Evolutionary conservation across 495 filamentous ascomycete species (phyloP).

Genomic region (Aspergillus haitiensis): DNA sequence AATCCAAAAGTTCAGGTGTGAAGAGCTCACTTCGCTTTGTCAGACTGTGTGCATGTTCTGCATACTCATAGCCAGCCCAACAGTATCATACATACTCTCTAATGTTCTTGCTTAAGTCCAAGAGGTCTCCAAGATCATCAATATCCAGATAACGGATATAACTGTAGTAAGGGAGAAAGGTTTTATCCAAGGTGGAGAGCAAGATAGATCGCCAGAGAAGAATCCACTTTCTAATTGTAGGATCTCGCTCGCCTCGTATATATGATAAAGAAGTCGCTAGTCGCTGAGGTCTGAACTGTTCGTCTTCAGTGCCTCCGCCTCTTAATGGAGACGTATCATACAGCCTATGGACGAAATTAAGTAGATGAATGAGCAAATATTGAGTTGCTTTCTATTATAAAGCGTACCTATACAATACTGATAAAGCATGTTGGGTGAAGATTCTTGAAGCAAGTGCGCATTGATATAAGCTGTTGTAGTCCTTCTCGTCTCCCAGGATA

Average conservation of each 20-base stretch:
- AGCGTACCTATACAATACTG: constrained; percentile 62
- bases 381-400: background rate
- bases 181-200: constrained; percentile 61
- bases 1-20: constrained; percentile 42
- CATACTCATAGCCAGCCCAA: background rate
- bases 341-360: constrained; percentile 26
- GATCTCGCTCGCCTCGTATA: constrained; percentile 19
- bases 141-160: constrained; percentile 66
- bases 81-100: constrained; percentile 31
- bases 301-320: constrained; percentile 40
- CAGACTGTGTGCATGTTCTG: background rate
- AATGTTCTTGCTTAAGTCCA: constrained; percentile 45
- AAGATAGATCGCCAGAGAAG: constrained; percentile 70
- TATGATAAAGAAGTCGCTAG: constrained; percentile 10
- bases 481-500: constrained; percentile 29
- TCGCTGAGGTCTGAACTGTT: constrained; percentile 31
- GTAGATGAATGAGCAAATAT: background rate
- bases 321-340: constrained; percentile 42
- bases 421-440: constrained; percentile 57
- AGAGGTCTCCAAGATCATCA: constrained; percentile 56
- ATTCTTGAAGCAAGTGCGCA: constrained; percentile 29
- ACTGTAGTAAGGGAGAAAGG: constrained; percentile 66
- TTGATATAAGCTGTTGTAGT: constrained; percentile 33
- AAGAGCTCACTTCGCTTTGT: constrained; percentile 48
- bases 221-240: constrained; percentile 50